phyloP scores from a whole-genome alignment of 1,139 yeast genomes.

The Pneumocystis murina region DNA sequence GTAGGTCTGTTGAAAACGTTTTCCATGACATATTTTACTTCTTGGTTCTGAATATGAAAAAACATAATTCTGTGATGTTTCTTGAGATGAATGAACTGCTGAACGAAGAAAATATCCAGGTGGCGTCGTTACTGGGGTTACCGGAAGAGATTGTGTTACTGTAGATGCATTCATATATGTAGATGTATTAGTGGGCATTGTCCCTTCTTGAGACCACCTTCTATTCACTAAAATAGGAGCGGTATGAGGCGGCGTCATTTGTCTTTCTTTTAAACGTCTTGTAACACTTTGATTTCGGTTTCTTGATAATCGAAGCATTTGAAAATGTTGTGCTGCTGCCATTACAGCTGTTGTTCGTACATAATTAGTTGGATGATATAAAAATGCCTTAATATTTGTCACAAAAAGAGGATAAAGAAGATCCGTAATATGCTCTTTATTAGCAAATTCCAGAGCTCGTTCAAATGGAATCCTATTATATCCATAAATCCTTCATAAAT shows the following conservation, averaged over 20 bases:
- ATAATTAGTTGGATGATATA: constrained; percentile 18
- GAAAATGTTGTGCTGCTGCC: constrained; percentile 24
- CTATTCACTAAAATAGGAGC: background rate
- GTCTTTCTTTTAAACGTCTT: background rate
- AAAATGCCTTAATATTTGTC: constrained; percentile 48
- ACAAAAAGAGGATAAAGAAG: constrained; percentile 77
- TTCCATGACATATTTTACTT: background rate
- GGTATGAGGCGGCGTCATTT: background rate
- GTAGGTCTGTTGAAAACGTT: background rate
- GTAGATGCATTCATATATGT: background rate
- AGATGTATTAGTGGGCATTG: background rate
- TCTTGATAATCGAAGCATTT: constrained; percentile 14
- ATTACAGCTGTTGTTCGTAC: constrained; percentile 26
- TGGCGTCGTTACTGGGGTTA: background rate
- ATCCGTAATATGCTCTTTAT: constrained; percentile 76
- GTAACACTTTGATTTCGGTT: background rate
- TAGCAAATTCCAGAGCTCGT: constrained; percentile 81
- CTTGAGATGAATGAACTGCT: background rate
- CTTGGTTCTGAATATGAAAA: background rate
- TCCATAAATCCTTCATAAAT: background rate
- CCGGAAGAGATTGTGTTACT: background rate
- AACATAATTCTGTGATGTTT: background rate
- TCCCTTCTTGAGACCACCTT: background rate
- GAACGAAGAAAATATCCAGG: background rate
- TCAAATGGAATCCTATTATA: constrained; percentile 57